phyloP scores from a whole-genome alignment of 2,329 filamentous ascomycete genomes.

The Arthrobotrys musiformis region DNA sequence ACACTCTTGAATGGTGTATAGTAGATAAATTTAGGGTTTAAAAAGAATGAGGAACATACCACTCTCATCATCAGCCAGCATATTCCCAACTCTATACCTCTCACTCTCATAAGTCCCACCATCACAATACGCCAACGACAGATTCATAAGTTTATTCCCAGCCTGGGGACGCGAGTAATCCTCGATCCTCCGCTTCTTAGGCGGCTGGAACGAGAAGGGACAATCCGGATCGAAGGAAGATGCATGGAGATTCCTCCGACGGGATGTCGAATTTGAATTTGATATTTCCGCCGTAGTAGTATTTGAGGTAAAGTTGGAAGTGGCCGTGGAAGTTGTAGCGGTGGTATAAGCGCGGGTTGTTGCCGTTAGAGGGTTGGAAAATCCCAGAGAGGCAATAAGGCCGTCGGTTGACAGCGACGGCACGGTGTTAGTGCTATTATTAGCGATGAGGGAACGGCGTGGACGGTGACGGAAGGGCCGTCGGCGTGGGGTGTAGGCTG shows the following conservation, averaged over 20 bases:
- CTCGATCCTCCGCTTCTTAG: conserved; percentile 46
- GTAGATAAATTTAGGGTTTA: too few species aligned
- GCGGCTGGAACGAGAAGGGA: conserved; percentile 45
- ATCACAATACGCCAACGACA: conserved; percentile 42
- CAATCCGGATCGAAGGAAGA: conserved; percentile 43
- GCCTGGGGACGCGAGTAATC: conserved; percentile 48
- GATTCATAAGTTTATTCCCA: conserved; percentile 15
- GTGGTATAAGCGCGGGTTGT: not conserved
- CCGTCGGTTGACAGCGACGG: conserved; percentile 2
- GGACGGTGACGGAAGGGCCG: conserved; percentile 26
- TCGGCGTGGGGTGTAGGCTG: conserved; percentile 27
- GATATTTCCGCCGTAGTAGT: too few species aligned
- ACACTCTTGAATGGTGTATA: not conserved
- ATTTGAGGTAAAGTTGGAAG: too few species aligned
- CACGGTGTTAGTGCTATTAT: not conserved
- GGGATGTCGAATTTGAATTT: conserved; percentile 10
- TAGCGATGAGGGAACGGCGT: conserved; percentile 34
- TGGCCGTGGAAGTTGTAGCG: not conserved
- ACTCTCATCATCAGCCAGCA: conserved; percentile 40
- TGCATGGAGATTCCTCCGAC: conserved; percentile 34
- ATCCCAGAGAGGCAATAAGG: conserved; percentile 12
- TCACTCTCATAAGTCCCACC: conserved; percentile 47
- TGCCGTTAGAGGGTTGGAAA: not conserved
- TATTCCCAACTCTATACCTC: conserved; percentile 37
- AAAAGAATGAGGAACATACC: conserved; percentile 24